Evolutionary conservation across 1,139 yeast genomes (phyloP).

Genomic region (Suhomyces bolitotheri): DNA sequence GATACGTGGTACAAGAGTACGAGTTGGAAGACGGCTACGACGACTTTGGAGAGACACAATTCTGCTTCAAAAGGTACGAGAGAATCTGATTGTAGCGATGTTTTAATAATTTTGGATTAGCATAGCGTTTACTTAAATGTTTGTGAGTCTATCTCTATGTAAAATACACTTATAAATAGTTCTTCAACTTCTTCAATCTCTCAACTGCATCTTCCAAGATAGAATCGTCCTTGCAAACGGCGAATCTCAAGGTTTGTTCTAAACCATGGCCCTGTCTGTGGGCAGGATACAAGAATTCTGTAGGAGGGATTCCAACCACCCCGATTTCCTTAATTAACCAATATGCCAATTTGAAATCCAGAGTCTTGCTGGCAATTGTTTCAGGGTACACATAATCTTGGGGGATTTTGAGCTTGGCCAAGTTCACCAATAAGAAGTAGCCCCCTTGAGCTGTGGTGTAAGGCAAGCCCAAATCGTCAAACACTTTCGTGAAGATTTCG

Average conservation of each 20-base stretch:
- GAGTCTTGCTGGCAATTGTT: constrained; percentile 61
- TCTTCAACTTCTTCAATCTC: constrained; percentile 67
- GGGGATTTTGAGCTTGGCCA: constrained; percentile 79
- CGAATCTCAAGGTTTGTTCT: constrained; percentile 86
- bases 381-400: constrained; percentile 68
- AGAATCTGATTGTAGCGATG: not conserved
- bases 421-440: constrained; percentile 85
- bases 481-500: constrained; percentile 66
- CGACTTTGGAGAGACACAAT: constrained; percentile 78
- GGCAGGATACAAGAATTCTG: constrained; percentile 71
- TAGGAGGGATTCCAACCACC: constrained; percentile 94
- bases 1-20: constrained; percentile 25
- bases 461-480: constrained; percentile 84
- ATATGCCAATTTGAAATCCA: constrained; percentile 84
- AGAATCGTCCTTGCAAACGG: constrained; percentile 90
- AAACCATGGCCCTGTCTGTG: constrained; percentile 71
- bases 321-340: constrained; percentile 94
- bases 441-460: constrained; percentile 93
- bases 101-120: not conserved
- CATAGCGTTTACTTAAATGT: not conserved
- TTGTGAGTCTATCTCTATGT: not conserved
- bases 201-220: constrained; percentile 78
- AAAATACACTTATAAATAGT: constrained; percentile 40
- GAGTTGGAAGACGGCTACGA: constrained; percentile 65
- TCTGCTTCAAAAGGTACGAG: constrained; percentile 51